These are phyloP conservation scores for Amylostereum areolatum DNA, from an alignment of 1,284 basidiomycete genomes.

Conservation along the genomic window DNA sequence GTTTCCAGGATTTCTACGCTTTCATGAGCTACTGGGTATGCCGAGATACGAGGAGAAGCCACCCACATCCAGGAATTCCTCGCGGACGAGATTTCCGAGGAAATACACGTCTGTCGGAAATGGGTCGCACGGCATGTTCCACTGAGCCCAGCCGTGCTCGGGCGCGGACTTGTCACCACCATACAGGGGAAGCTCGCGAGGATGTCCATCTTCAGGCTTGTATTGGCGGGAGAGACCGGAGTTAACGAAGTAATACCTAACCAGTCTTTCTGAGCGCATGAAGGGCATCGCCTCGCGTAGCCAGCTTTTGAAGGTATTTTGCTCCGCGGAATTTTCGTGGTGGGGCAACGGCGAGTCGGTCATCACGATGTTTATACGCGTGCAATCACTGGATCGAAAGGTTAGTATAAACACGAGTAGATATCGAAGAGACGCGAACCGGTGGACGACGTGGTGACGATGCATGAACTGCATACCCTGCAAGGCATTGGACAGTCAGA, in stretches of 20 bases:
- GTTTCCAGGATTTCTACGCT: not conserved
- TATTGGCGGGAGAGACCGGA: slow-evolving; percentile 28
- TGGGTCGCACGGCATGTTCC: slow-evolving; percentile 6
- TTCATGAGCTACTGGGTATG: too few relatives aligned
- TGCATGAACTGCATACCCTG: slow-evolving; percentile 21
- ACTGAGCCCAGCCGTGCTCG: slow-evolving; percentile 4
- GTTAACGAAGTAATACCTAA: slow-evolving; percentile 25
- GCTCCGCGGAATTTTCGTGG: slow-evolving; percentile 18
- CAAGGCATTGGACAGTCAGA: too few relatives aligned
- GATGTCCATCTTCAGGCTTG: not conserved
- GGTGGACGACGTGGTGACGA: slow-evolving; percentile 16
- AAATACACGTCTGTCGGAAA: slow-evolving; percentile 15
- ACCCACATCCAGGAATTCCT: slow-evolving; percentile 10
- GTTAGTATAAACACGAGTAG: not conserved
- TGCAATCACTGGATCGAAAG: slow-evolving; percentile 27
- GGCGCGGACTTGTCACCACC: slow-evolving; percentile 15
- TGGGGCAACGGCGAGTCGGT: slow-evolving; percentile 25
- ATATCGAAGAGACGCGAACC: slow-evolving; percentile 10
- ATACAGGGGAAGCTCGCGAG: slow-evolving; percentile 8
- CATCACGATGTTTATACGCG: slow-evolving; percentile 22
- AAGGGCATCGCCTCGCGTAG: slow-evolving; percentile 14
- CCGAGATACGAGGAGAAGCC: too few relatives aligned
- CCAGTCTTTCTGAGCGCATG: slow-evolving; percentile 18
- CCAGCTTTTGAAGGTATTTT: slow-evolving; percentile 7
- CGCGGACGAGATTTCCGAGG: slow-evolving; percentile 21